Percentiles rank a stretch among this genome's conserved stretches.
phyloP scores from a whole-genome alignment of 2,329 filamentous ascomycete genomes.

The Fusarium udum region DNA sequence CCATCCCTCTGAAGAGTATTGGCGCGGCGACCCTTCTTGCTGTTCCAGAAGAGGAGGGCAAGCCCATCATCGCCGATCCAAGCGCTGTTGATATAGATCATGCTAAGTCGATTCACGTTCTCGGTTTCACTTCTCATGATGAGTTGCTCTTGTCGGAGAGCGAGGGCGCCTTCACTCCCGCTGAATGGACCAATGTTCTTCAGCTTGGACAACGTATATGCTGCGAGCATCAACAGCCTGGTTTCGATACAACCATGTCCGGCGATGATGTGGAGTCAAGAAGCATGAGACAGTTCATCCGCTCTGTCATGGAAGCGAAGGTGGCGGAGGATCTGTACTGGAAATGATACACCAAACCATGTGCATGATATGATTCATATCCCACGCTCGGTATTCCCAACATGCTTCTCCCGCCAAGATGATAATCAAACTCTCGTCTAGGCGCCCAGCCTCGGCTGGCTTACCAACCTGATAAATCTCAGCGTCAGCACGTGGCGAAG shows the following conservation, averaged over 20 bases:
- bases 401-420: constrained; percentile 22
- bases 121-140: constrained; percentile 80
- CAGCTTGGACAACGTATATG: constrained; percentile 73
- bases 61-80: constrained; percentile 66
- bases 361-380: constrained; percentile 26
- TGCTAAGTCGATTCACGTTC: constrained; percentile 80
- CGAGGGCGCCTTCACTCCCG: constrained; percentile 78
- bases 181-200: constrained; percentile 78
- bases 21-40: constrained; percentile 73
- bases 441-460: constrained; percentile 18
- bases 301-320: constrained; percentile 67
- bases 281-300: constrained; percentile 68
- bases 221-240: constrained; percentile 54
- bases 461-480: constrained; percentile 22
- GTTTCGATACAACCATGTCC: constrained; percentile 56
- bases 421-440: constrained; percentile 29
- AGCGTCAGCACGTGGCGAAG: constrained; percentile 17
- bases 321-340: constrained; percentile 64
- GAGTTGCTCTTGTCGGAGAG: constrained; percentile 83
- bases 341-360: constrained; percentile 54
- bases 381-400: constrained; percentile 3
- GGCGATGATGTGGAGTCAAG: constrained; percentile 56
- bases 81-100: constrained; percentile 68
- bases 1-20: constrained; percentile 80
- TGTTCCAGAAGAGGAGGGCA: constrained; percentile 56